These are phyloP conservation scores for Curvularia verruculosa DNA, from an alignment of 2,329 filamentous ascomycete species.

Conservation along the genomic window DNA sequence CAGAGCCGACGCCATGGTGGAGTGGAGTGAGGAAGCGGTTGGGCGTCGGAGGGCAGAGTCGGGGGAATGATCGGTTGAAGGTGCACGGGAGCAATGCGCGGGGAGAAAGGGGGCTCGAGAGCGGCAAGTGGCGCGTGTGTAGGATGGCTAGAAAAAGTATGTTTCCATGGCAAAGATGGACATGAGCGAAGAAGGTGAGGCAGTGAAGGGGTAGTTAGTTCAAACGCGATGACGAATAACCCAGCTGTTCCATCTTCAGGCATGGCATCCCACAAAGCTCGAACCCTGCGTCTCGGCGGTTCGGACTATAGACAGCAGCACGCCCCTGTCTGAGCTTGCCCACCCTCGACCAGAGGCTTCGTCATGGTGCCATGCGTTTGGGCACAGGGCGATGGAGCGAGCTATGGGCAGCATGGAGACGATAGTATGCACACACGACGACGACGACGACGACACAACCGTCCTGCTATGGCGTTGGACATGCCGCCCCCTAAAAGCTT, in stretches of 20 bases:
- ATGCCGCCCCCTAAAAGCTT: slow-evolving; percentile 1
- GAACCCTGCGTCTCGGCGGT: slow-evolving; percentile 22
- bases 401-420: slow-evolving; percentile 6
- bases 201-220: slow-evolving; percentile 21
- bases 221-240: slow-evolving; percentile 31
- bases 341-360: slow-evolving; percentile 3
- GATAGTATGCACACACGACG: background rate
- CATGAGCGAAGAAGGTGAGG: slow-evolving; percentile 25
- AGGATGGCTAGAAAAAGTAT: slow-evolving; percentile 16
- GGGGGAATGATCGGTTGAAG: slow-evolving; percentile 24
- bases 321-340: slow-evolving; percentile 20
- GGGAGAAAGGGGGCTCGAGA: slow-evolving; percentile 18
- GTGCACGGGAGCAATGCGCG: slow-evolving; percentile 27
- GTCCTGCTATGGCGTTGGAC: background rate
- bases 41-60: slow-evolving; percentile 16
- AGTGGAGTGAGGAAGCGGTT: slow-evolving; percentile 26
- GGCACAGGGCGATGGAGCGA: background rate
- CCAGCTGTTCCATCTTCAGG: slow-evolving; percentile 21
- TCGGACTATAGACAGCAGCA: slow-evolving; percentile 19
- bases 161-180: slow-evolving; percentile 23
- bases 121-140: slow-evolving; percentile 19
- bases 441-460: background rate
- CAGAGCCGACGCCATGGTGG: slow-evolving; percentile 71
- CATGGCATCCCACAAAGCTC: slow-evolving; percentile 30
- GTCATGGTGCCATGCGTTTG: slow-evolving; percentile 4